A percentile compares a stretch with the other conserved stretches of the same genome.
Conservation (phyloP, 148 eudicot species). For the Agrostemma githago region DNA sequence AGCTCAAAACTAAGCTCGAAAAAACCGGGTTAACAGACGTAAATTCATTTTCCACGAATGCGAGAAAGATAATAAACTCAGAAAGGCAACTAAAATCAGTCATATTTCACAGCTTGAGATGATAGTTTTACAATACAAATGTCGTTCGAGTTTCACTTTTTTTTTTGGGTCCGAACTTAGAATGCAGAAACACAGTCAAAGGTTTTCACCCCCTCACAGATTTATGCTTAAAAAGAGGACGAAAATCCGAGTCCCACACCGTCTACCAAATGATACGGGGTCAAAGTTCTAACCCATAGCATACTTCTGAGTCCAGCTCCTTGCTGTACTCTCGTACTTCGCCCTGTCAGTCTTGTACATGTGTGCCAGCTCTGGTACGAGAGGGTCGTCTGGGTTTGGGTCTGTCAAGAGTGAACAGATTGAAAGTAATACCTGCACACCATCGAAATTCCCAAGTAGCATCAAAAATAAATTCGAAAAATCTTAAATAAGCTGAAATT, state of each 20-base stretch:
- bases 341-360: constrained; percentile 84
- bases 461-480: neutral
- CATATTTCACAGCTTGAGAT: constrained; percentile 31
- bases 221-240: constrained; percentile 15
- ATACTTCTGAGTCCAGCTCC: constrained; percentile 97
- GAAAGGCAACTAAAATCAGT: constrained; percentile 21
- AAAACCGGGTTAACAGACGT: neutral
- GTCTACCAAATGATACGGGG: constrained; percentile 8
- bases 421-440: constrained; percentile 70
- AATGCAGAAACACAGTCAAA: constrained; percentile 24
- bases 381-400: constrained; percentile 86
- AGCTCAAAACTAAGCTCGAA: no score
- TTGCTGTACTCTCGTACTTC: constrained; percentile 81
- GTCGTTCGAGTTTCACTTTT: constrained; percentile 15
- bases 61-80: neutral
- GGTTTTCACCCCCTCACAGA: constrained; percentile 19
- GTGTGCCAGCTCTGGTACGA: constrained; percentile 93
- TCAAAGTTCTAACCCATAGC: constrained; percentile 61
- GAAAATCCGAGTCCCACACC: constrained; percentile 21
- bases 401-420: constrained; percentile 86
- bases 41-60: neutral
- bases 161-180: constrained; percentile 29
- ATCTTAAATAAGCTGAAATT: neutral
- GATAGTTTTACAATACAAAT: constrained; percentile 28
- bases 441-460: neutral